Conservation (phyloP, 345 rosid genomes). For the Mangifera indica region DNA sequence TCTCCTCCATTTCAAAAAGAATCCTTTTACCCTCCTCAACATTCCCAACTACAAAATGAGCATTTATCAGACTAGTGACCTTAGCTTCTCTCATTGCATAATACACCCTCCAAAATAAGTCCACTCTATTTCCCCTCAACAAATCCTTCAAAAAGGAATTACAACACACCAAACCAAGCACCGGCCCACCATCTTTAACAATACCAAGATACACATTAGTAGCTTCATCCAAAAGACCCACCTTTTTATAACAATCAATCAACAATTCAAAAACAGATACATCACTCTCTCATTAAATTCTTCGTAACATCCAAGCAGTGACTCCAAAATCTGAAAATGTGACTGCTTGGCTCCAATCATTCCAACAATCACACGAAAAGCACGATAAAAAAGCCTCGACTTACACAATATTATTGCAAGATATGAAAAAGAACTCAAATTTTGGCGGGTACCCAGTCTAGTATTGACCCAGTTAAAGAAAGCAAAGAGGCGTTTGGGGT, state of each 20-base stretch:
- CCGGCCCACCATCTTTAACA: constrained; percentile 29
- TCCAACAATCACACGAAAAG: constrained; percentile 35
- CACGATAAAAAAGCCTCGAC: constrained; percentile 40
- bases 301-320: constrained; percentile 41
- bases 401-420: constrained; percentile 53
- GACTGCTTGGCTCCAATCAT: constrained; percentile 48
- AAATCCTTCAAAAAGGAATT: constrained; percentile 60
- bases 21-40: constrained; percentile 39
- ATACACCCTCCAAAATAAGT: constrained; percentile 64
- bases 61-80: constrained; percentile 50
- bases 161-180: constrained; percentile 47
- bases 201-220: constrained; percentile 38
- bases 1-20: constrained; percentile 50
- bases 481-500: constrained; percentile 51
- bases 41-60: constrained; percentile 57
- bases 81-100: constrained; percentile 49
- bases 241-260: constrained; percentile 57
- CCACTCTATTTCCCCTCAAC: constrained; percentile 45
- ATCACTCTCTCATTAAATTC: constrained; percentile 28
- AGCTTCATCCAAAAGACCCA: constrained; percentile 49
- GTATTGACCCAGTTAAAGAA: constrained; percentile 65
- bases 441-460: constrained; percentile 35
- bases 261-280: constrained; percentile 44
- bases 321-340: constrained; percentile 44
- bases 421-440: constrained; percentile 50